phyloP scores from a whole-genome alignment of 345 rosid genomes.

The Camelina sativa region DNA sequence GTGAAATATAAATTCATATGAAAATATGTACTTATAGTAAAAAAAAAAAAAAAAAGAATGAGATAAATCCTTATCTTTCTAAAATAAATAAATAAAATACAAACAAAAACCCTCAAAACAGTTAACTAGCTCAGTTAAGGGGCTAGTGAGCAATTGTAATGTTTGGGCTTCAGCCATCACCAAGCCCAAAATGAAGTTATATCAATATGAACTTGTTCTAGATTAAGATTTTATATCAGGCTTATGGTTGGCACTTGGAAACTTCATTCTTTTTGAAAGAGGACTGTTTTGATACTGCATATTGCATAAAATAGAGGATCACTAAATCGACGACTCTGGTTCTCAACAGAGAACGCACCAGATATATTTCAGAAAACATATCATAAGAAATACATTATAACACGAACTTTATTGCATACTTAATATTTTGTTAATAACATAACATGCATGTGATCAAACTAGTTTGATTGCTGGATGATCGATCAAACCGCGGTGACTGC shows the following conservation, averaged over 20 bases:
- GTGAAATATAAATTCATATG: conserved; percentile 3
- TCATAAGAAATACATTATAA: not conserved
- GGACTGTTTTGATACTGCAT: not conserved
- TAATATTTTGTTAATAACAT: conserved; percentile 5
- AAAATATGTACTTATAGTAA: not conserved
- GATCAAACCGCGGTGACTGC: conserved; percentile 50
- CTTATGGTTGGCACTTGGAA: no score
- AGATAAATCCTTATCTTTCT: not conserved
- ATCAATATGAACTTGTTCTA: not conserved
- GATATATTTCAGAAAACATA: not conserved
- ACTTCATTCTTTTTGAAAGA: not conserved
- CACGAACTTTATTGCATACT: conserved; percentile 32
- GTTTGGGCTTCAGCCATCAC: not conserved
- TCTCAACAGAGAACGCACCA: not conserved
- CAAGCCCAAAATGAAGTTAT: not conserved
- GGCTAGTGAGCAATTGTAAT: not conserved
- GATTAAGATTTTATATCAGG: no score
- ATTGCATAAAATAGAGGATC: not conserved
- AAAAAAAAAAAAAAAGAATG: not conserved
- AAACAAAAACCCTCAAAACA: not conserved
- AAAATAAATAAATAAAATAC: not conserved
- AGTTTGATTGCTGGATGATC: not conserved
- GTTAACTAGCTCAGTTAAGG: not conserved
- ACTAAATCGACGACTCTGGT: not conserved
- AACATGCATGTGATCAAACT: conserved; percentile 24